These are phyloP conservation scores for Geotrichum aggregatum DNA, from an alignment of 1,139 yeast genomes.

Conservation along the genomic window DNA sequence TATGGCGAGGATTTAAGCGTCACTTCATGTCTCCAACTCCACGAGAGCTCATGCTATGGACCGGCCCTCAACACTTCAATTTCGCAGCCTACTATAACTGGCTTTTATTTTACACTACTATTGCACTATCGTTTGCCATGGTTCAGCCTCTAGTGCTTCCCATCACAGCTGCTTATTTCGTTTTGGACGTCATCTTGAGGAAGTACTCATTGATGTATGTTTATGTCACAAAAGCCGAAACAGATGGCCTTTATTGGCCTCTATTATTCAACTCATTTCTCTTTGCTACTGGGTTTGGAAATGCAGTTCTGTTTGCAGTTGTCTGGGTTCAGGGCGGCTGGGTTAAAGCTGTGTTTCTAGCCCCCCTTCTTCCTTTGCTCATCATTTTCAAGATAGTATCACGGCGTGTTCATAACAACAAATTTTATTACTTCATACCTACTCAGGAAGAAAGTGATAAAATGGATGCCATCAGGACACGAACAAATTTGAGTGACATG, in stretches of 20 bases:
- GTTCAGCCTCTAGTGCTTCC: conserved; percentile 42
- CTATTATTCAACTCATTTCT: conserved; percentile 37
- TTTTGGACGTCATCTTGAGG: conserved; percentile 36
- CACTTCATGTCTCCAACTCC: conserved; percentile 39
- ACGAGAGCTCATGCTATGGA: conserved; percentile 37
- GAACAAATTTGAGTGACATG: conserved; percentile 22
- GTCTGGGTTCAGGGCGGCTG: conserved; percentile 43
- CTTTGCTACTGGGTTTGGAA: conserved; percentile 40
- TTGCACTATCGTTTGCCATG: conserved; percentile 41
- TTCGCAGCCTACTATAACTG: conserved; percentile 40
- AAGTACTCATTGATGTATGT: conserved; percentile 41
- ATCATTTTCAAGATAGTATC: conserved; percentile 35
- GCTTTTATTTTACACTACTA: conserved; percentile 40
- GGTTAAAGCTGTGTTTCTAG: conserved; percentile 36
- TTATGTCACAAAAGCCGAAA: conserved; percentile 41
- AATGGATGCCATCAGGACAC: conserved; percentile 20
- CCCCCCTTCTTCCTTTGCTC: conserved; percentile 35
- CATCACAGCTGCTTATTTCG: conserved; percentile 36
- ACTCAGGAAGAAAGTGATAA: conserved; percentile 28
- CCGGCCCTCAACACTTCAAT: conserved; percentile 39
- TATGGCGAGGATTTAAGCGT: conserved; percentile 33
- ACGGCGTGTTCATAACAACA: conserved; percentile 24
- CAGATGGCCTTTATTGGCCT: conserved; percentile 43
- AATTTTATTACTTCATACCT: conserved; percentile 35
- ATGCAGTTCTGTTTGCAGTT: conserved; percentile 38